These are phyloP conservation scores for Vitellaria paradoxa DNA, from an alignment of 179 eudicot species.

Conservation along the genomic window DNA sequence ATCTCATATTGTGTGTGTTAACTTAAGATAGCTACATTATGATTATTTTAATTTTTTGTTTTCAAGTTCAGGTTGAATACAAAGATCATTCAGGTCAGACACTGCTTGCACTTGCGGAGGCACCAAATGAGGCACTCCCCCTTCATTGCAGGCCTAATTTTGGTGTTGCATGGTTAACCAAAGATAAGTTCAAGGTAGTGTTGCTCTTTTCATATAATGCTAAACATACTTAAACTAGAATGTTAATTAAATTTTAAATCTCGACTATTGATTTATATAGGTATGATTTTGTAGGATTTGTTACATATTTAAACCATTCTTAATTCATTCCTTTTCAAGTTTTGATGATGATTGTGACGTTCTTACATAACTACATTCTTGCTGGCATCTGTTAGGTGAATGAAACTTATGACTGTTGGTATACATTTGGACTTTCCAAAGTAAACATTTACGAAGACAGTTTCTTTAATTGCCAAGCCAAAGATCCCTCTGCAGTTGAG, in stretches of 20 bases:
- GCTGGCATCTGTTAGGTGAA: constrained; percentile 56
- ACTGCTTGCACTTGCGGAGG: constrained; percentile 73
- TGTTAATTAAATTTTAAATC: not conserved
- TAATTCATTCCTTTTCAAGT: no score
- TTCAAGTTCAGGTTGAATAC: constrained; percentile 68
- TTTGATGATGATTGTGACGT: not conserved
- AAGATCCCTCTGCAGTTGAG: constrained; percentile 75
- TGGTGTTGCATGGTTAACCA: constrained; percentile 74
- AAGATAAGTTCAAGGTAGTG: constrained; percentile 64
- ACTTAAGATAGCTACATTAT: not conserved
- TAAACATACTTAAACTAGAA: not conserved
- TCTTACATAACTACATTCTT: not conserved
- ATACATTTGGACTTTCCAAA: constrained; percentile 69
- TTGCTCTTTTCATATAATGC: not conserved
- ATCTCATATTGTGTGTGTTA: not conserved
- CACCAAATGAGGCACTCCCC: constrained; percentile 95
- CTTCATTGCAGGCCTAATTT: constrained; percentile 84
- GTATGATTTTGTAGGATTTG: not conserved
- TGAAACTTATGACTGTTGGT: constrained; percentile 95
- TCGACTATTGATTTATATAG: not conserved
- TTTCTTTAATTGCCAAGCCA: constrained; percentile 72
- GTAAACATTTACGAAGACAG: constrained; percentile 66
- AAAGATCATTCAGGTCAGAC: constrained; percentile 79
- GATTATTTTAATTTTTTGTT: constrained; percentile 3
- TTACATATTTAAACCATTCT: not conserved